Percentiles rank a stretch among this genome's conserved stretches.
These are phyloP conservation scores for Fusarium sororula DNA, from an alignment of 2,329 filamentous ascomycete species.

Conservation along the genomic window DNA sequence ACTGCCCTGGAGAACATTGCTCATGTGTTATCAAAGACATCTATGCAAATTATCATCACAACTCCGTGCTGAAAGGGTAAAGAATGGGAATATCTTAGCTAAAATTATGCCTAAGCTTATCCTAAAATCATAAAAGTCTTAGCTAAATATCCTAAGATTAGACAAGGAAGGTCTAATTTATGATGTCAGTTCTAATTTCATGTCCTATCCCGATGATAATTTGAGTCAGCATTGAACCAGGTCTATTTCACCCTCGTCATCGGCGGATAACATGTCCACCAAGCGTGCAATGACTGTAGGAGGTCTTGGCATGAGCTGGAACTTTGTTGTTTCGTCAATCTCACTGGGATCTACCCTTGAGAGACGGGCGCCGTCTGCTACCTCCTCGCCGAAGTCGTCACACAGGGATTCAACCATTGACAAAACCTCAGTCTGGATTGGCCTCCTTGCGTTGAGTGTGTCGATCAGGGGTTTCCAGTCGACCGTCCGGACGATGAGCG, in stretches of 20 bases:
- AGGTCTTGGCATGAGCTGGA: background rate
- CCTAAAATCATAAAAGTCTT: background rate
- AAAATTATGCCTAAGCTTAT: background rate
- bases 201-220: background rate
- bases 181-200: background rate
- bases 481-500: background rate
- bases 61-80: background rate
- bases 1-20: background rate
- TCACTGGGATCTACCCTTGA: background rate
- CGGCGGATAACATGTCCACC: background rate
- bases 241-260: background rate
- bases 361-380: background rate
- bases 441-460: background rate
- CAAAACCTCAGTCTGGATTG: background rate
- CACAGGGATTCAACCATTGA: background rate
- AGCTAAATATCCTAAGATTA: background rate
- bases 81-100: background rate
- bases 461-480: background rate
- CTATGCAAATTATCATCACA: no score
- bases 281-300: background rate
- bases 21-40: background rate
- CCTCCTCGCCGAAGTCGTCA: background rate
- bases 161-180: background rate
- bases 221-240: background rate
- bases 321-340: background rate